Evolutionary conservation across 177 flowering plant genomes (phyloP).

Genomic region (Vitis hybrid): DNA sequence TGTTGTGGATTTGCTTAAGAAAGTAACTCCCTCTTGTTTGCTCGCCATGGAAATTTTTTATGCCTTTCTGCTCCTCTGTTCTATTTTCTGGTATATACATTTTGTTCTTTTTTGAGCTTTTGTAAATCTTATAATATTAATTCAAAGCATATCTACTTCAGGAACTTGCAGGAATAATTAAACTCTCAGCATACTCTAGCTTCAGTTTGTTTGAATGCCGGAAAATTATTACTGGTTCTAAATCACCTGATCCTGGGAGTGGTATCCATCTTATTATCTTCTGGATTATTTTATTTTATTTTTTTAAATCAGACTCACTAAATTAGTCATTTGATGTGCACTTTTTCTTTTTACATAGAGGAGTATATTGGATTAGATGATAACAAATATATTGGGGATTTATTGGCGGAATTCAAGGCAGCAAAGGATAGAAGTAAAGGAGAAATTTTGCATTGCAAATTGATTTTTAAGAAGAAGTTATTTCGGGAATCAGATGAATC

Average conservation of each 20-base stretch:
- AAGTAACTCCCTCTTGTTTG: neutral
- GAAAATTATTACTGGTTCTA: conserved; percentile 82
- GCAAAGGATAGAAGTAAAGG: conserved; percentile 94
- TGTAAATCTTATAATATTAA: neutral
- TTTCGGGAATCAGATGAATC: conserved; percentile 99
- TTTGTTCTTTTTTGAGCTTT: neutral
- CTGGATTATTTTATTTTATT: neutral
- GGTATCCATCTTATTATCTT: conserved; percentile 42
- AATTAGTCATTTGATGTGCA: conserved; percentile 8
- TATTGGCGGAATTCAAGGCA: conserved; percentile 91
- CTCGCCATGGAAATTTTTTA: neutral
- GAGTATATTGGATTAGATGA: conserved; percentile 95
- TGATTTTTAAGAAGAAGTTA: conserved; percentile 81
- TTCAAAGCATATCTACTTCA: conserved; percentile 27
- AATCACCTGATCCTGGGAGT: conserved; percentile 79
- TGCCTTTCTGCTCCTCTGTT: neutral
- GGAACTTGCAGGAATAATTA: conserved; percentile 97
- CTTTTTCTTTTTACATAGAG: conserved; percentile 44
- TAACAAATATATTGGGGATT: conserved; percentile 93
- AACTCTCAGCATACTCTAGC: conserved; percentile 84
- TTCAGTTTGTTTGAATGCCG: conserved; percentile 95
- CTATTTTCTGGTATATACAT: neutral
- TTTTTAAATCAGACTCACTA: neutral
- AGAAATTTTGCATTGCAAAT: conserved; percentile 91
- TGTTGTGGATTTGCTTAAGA: neutral